Percentiles rank a stretch among this genome's conserved stretches.
Conservation (phyloP, 2,329 filamentous ascomycete species). For the Thielaviopsis euricoi region DNA sequence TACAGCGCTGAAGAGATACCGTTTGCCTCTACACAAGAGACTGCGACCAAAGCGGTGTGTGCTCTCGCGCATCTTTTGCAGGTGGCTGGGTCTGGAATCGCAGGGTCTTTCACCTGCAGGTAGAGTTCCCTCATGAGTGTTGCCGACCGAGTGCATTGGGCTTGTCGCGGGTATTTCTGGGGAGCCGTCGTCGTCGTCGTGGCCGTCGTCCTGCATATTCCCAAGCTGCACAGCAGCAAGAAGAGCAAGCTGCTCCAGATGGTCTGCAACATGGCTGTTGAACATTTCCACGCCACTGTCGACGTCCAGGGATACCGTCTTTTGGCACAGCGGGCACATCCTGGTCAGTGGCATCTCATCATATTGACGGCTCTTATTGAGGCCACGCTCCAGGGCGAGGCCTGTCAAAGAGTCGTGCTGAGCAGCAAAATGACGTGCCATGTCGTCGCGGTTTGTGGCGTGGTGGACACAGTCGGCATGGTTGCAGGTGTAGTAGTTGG, state of each 20-base stretch:
- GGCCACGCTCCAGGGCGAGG: not conserved
- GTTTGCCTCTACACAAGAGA: not conserved
- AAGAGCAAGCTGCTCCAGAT: not conserved
- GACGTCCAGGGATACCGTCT: not conserved
- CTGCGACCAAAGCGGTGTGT: not conserved
- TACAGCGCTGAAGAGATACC: not conserved
- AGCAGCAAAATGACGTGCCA: not conserved
- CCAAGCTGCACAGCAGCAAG: not conserved
- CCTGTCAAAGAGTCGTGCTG: not conserved
- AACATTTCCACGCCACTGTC: not conserved
- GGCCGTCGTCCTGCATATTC: not conserved
- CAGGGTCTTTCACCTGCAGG: not conserved
- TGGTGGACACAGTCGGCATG: not conserved
- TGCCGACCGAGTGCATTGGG: not conserved
- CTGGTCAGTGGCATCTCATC: not conserved
- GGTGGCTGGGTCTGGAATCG: not conserved
- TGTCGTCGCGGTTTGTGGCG: not conserved
- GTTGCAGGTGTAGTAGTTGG: not conserved
- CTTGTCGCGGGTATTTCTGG: not conserved
- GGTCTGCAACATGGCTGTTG: not conserved
- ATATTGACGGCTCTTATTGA: not conserved
- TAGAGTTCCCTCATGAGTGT: not conserved
- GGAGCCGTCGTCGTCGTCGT: not conserved
- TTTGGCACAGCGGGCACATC: not conserved
- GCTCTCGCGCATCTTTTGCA: not conserved